A percentile compares a stretch with the other conserved stretches of the same genome.
Conservation (phyloP, 2,329 filamentous ascomycete genomes). For the Bipolaris cookei region DNA sequence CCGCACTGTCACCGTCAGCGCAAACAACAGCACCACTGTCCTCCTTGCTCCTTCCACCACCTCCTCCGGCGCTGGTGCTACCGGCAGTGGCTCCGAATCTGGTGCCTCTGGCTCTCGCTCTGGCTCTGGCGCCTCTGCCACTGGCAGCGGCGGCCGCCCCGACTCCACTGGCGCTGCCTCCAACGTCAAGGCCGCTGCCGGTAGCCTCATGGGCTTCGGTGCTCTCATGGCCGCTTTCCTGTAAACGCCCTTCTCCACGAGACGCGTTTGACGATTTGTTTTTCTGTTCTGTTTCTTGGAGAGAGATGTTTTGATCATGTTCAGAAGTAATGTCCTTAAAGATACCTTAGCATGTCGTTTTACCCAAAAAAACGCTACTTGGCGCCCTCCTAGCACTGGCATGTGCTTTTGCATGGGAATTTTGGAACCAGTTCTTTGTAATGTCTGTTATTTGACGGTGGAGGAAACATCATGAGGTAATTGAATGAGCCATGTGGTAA, state of each 20-base stretch:
- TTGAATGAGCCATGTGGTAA: too few species aligned
- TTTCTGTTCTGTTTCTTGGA: neutral
- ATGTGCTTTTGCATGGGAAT: constrained; percentile 21
- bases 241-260: constrained; percentile 26
- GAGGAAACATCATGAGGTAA: too few species aligned
- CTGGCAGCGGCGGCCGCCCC: constrained; percentile 20
- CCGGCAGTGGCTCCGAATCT: constrained; percentile 22
- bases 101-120: constrained; percentile 12
- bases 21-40: constrained; percentile 46
- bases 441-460: too few species aligned
- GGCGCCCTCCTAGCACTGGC: constrained; percentile 28
- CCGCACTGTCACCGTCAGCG: constrained; percentile 41
- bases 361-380: neutral
- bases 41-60: constrained; percentile 22
- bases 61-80: constrained; percentile 14
- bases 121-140: constrained; percentile 7
- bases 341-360: constrained; percentile 32
- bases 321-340: constrained; percentile 35
- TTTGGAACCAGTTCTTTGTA: neutral
- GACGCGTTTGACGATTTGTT: neutral
- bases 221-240: constrained; percentile 48
- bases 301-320: constrained; percentile 4
- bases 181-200: constrained; percentile 40
- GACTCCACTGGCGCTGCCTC: constrained; percentile 34
- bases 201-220: constrained; percentile 44